Conservation (phyloP, 1,139 yeast genomes). For the Debaryomycetaceae sp. region DNA sequence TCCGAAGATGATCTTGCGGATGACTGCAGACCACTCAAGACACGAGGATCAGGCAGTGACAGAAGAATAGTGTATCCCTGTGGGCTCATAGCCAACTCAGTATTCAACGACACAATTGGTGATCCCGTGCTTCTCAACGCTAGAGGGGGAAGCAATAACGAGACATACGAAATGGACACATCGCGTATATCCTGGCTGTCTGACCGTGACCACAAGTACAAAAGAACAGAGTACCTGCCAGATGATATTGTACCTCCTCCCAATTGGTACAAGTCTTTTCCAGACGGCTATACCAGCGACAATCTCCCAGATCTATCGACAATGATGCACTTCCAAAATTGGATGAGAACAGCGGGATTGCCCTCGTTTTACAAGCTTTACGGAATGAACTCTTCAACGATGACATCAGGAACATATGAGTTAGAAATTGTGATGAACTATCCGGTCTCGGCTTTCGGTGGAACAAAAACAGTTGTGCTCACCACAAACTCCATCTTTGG, state of each 20-base stretch:
- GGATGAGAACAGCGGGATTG: constrained; percentile 85
- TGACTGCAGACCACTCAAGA: constrained; percentile 60
- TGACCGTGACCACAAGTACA: constrained; percentile 67
- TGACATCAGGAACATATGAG: constrained; percentile 58
- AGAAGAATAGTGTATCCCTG: constrained; percentile 70
- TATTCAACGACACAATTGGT: constrained; percentile 81
- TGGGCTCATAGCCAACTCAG: constrained; percentile 90
- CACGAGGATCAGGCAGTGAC: constrained; percentile 30
- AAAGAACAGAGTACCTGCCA: constrained; percentile 65
- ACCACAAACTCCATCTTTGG: constrained; percentile 69
- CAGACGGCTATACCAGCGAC: constrained; percentile 65
- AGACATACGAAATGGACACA: constrained; percentile 60
- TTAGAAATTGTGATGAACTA: constrained; percentile 61
- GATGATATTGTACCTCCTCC: constrained; percentile 75
- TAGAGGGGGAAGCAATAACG: constrained; percentile 34
- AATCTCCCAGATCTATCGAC: constrained; percentile 59
- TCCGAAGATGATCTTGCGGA: constrained; percentile 38
- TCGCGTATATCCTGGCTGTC: constrained; percentile 84
- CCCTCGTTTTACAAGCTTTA: constrained; percentile 68
- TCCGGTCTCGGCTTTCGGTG: constrained; percentile 67
- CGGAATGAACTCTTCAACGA: constrained; percentile 48
- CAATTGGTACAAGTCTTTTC: constrained; percentile 63
- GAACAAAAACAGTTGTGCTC: constrained; percentile 62
- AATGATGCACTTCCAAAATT: constrained; percentile 74
- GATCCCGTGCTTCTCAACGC: constrained; percentile 46